phyloP scores from a whole-genome alignment of 306 rosid species.

The Rosa persica region DNA sequence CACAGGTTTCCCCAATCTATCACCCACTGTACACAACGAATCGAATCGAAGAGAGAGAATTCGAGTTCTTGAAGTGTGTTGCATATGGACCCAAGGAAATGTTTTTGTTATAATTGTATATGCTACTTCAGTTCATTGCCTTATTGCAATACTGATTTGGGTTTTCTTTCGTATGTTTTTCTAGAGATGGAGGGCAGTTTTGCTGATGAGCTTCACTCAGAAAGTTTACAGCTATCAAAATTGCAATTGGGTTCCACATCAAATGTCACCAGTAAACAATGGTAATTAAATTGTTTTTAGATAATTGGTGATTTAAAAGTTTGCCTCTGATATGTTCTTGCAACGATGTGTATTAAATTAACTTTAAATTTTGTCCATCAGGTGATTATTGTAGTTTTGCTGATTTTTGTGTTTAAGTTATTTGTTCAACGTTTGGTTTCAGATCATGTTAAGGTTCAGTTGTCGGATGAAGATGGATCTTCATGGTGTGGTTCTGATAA shows the following conservation, averaged over 20 bases:
- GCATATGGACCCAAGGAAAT: no score
- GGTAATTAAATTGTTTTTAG: constrained; percentile 30
- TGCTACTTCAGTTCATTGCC: no score
- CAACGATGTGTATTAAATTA: background rate
- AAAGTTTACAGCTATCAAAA: constrained; percentile 51
- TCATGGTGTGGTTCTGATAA: constrained; percentile 50
- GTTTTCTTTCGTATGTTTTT: constrained; percentile 7
- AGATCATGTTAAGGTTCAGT: constrained; percentile 47
- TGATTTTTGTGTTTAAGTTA: constrained; percentile 10
- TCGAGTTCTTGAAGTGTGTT: no score
- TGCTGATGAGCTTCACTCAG: constrained; percentile 75
- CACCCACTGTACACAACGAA: no score
- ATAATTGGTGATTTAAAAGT: background rate
- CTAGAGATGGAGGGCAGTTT: constrained; percentile 63
- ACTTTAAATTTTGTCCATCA: background rate
- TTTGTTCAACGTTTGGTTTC: constrained; percentile 20
- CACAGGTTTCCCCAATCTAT: no score
- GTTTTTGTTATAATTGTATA: no score
- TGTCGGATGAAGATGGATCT: constrained; percentile 34
- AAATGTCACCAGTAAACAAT: constrained; percentile 17
- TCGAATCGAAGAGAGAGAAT: no score
- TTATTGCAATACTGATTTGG: background rate
- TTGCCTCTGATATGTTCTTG: background rate
- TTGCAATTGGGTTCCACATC: constrained; percentile 33
- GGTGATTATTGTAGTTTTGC: background rate